Percentiles rank a stretch among this genome's conserved stretches.
These are phyloP conservation scores for Hebeloma cylindrosporum DNA, from an alignment of 768 basidiomycete species.

Conservation along the genomic window DNA sequence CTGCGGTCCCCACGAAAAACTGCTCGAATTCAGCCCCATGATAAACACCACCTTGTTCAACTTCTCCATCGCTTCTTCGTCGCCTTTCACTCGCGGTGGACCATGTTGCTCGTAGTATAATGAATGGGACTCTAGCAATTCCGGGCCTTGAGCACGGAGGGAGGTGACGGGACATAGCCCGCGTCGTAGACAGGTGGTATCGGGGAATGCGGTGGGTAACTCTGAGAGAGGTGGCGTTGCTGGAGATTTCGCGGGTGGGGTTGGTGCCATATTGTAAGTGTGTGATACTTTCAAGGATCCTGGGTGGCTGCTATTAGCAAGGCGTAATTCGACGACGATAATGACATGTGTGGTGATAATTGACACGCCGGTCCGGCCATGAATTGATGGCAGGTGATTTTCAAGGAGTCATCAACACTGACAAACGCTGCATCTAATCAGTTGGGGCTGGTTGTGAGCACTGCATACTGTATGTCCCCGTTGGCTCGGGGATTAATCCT, in stretches of 20 bases:
- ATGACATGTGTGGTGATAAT: too few relatives aligned
- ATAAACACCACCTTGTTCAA: constrained; percentile 63
- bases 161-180: constrained; percentile 76
- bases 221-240: constrained; percentile 15
- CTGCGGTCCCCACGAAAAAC: constrained; percentile 64
- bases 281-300: too few relatives aligned
- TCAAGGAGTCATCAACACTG: too few relatives aligned
- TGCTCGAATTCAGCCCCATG: constrained; percentile 73
- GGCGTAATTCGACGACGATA: too few relatives aligned
- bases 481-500: too few relatives aligned
- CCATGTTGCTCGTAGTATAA: constrained; percentile 84
- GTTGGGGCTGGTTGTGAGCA: too few relatives aligned
- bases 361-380: too few relatives aligned
- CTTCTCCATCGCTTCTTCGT: constrained; percentile 15
- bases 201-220: constrained; percentile 59
- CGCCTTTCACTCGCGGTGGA: constrained; percentile 22
- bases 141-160: constrained; percentile 43
- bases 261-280: too few relatives aligned
- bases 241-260: background rate
- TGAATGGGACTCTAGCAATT: constrained; percentile 62
- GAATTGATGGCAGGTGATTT: too few relatives aligned
- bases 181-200: constrained; percentile 59
- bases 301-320: too few relatives aligned
- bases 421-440: too few relatives aligned
- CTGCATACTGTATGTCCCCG: too few relatives aligned